Evolutionary conservation across 331 rosid species (phyloP), one percentile per base, ranked within the genome.

Genomic region (Rosa hybrid): DNA sequence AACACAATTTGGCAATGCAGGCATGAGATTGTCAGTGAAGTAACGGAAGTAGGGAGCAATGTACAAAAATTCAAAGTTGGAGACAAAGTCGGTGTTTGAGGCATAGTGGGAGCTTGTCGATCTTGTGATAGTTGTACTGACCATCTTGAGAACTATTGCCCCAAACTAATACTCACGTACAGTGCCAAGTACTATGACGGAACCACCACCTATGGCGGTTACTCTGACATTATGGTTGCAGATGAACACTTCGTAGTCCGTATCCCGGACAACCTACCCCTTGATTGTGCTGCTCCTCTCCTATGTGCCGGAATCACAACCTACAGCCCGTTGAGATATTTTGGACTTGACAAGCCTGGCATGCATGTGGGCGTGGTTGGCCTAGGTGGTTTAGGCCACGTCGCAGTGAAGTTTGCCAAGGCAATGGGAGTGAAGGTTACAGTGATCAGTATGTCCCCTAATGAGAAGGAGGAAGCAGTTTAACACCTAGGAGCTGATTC

Each of bases 21-120:
- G 65, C 97, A 92, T 57, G 97, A 92, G 86, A 72, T 92, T 45
- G 90, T 72, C 54, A 96, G 97, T 20, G 82, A 50, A 68, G 96
- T 92, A 56, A 92, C 90, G 12, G 91, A 92, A 72, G 86, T 91
- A 21, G 96, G 97, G 51, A 89, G 82, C 82, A 85, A 89, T 25
- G 96, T 89, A 6, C 14, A 81, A 25, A 92, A 86, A 5, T 79
- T 86, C 86, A 86, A 90, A 83, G 90, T 87, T 59, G 96, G 96
- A 50, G 97, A 92, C 71, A 88, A 17, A 9, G 92, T 91, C 0
- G 96, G 96, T 12, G 94, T 89, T 6, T 92, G 97, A 0, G 81
- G 83, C 74, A 1, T 92, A 86, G 89, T 92, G 10, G 88, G 80
- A n/a, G 81, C 96, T 2, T 92, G 94, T 30, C n/a, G 44, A 2